A percentile compares a stretch with the other conserved stretches of the same genome.
Evolutionary conservation across 331 rosid genomes (phyloP).

Genomic region (Ulmus americana): DNA sequence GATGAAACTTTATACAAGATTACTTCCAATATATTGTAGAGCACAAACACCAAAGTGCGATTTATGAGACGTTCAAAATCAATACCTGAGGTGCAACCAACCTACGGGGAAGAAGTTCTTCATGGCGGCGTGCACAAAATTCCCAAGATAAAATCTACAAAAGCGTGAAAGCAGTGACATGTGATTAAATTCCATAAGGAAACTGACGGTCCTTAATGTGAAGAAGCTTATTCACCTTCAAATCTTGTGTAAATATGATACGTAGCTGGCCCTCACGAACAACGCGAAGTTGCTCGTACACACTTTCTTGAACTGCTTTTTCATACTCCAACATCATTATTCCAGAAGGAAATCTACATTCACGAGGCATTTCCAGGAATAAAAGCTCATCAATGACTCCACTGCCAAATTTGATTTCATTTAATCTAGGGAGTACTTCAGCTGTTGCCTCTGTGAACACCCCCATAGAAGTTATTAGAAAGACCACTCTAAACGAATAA

Average conservation of each 20-base stretch:
- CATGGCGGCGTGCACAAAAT: conserved; percentile 89
- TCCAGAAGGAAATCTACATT: conserved; percentile 66
- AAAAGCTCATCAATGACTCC: conserved; percentile 88
- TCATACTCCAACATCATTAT: conserved; percentile 83
- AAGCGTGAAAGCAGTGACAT: conserved; percentile 10
- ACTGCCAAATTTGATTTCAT: conserved; percentile 91
- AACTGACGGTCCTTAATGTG: conserved; percentile 6
- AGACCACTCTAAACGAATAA: not conserved
- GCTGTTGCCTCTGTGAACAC: conserved; percentile 71
- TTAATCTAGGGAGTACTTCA: conserved; percentile 90
- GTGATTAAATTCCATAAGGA: not conserved
- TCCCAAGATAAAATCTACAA: conserved; percentile 87
- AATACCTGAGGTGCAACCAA: conserved; percentile 93
- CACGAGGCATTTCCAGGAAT: conserved; percentile 87
- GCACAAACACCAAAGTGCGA: not conserved
- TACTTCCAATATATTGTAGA: not conserved
- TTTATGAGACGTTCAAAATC: conserved; percentile 1
- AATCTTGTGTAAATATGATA: conserved; percentile 69
- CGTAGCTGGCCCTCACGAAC: conserved; percentile 98
- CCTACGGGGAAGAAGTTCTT: conserved; percentile 93
- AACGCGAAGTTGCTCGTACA: conserved; percentile 93
- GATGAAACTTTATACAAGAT: not conserved
- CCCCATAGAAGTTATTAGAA: conserved; percentile 23
- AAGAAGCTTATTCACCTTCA: conserved; percentile 49
- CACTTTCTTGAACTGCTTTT: conserved; percentile 94